Evolutionary conservation across 208 protist genomes (phyloP).

Genomic region (Crithidia mellificae): DNA sequence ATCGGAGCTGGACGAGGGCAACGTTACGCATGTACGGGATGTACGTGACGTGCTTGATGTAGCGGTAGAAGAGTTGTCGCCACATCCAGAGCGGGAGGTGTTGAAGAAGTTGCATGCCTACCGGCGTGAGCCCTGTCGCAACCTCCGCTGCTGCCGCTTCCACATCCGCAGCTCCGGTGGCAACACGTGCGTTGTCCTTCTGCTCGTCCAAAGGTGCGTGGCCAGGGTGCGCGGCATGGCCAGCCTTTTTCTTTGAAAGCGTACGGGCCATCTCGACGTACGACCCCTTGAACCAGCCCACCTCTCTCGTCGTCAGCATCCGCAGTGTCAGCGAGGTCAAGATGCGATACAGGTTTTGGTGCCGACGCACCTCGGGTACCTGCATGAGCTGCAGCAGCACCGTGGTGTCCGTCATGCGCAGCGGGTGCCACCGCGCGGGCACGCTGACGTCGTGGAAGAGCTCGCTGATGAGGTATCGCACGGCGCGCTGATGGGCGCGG

Average conservation of each 20-base stretch:
- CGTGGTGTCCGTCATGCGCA: neutral
- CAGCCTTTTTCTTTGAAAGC: no score
- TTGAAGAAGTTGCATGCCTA: neutral
- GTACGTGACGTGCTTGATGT: neutral
- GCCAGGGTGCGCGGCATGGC: no score
- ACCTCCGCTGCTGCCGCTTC: neutral
- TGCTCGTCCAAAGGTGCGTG: no score
- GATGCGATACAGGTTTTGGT: neutral
- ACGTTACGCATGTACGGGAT: slow-evolving; percentile 1
- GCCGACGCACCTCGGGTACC: neutral
- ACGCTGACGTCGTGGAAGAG: neutral
- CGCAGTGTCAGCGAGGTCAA: neutral
- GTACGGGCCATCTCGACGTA: neutral
- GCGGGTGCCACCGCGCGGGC: neutral
- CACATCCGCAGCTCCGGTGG: no score
- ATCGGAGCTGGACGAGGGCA: neutral
- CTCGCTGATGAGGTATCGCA: neutral
- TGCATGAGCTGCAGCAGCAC: slow-evolving; percentile 10
- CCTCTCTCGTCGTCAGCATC: neutral
- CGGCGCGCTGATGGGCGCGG: neutral
- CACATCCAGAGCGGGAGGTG: slow-evolving; percentile 3
- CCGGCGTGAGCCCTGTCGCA: neutral
- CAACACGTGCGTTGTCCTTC: no score
- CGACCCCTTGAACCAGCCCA: no score
- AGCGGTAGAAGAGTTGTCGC: slow-evolving; percentile 5